These are phyloP conservation scores for Tirmania nivea DNA, from an alignment of 495 filamentous ascomycete genomes.

Conservation along the genomic window DNA sequence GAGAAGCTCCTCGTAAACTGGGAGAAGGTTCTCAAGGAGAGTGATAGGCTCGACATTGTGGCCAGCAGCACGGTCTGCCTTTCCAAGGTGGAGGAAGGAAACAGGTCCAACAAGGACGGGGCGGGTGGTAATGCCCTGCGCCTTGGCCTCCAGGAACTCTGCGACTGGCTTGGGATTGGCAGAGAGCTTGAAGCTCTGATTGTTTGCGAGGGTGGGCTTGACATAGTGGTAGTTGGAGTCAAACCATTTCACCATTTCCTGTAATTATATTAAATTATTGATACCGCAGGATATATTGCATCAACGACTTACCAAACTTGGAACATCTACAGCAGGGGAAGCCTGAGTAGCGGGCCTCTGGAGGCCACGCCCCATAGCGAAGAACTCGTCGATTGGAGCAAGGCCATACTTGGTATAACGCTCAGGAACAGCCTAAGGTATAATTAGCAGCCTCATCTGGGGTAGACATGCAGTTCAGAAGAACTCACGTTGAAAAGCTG, in stretches of 20 bases:
- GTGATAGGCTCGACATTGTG: slow-evolving; percentile 79
- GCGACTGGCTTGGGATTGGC: slow-evolving; percentile 74
- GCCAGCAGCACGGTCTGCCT: slow-evolving; percentile 62
- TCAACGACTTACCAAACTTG: slow-evolving; percentile 36
- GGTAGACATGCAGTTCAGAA: slow-evolving; percentile 3
- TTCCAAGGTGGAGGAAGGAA: slow-evolving; percentile 85
- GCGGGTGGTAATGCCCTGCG: slow-evolving; percentile 74
- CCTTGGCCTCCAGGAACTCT: slow-evolving; percentile 94
- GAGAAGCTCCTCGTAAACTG: slow-evolving; percentile 79
- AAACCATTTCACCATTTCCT: slow-evolving; percentile 99
- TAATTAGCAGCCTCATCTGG: slow-evolving; percentile 6
- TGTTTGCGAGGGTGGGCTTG: slow-evolving; percentile 90
- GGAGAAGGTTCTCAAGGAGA: slow-evolving; percentile 73
- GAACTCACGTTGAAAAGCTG: slow-evolving; percentile 81
- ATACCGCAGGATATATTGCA: slow-evolving; percentile 3
- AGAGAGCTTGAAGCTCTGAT: slow-evolving; percentile 80
- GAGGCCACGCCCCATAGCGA: slow-evolving; percentile 96
- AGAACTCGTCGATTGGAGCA: slow-evolving; percentile 81
- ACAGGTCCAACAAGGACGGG: slow-evolving; percentile 90
- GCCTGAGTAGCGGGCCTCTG: slow-evolving; percentile 45
- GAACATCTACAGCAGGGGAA: slow-evolving; percentile 64
- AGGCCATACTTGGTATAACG: slow-evolving; percentile 74
- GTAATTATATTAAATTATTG: background rate
- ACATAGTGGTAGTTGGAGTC: slow-evolving; percentile 99
- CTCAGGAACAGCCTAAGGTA: slow-evolving; percentile 54